Evolutionary conservation across 208 protist genomes (phyloP), one percentile per base, ranked within the genome.

Genomic region (Leptomonas seymouri): DNA sequence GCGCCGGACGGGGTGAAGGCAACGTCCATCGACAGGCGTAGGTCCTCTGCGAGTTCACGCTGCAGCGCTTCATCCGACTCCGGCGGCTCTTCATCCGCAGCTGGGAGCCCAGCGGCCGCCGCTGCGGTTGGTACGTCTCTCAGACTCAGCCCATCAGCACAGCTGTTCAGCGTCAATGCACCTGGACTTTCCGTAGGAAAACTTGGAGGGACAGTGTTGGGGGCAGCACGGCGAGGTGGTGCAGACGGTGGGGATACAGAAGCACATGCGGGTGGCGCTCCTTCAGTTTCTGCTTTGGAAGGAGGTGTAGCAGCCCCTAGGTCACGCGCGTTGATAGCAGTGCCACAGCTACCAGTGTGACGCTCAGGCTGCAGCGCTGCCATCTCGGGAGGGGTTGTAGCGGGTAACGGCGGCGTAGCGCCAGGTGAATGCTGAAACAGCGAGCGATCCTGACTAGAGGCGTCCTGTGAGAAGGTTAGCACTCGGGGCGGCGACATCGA

Each of bases 11-110:
- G 82, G 0, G 84, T 89, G 51, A 90, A 89, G 36, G 77, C 61
- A 25, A 87, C 55, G 62, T 93, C 87, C 61, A 62, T 78, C n/a
- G 87, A 93, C n/a, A 93, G 70, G 20, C 87, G 82, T 49, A 87
- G 25, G 41, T 93, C 85, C 54, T 93, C 85, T 30, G 66, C 82
- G 27, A 82, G 67, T 57, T 93, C 82, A 3, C 81, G 74, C 27
- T 71, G 65, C 27, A 91, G 54, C 14, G 31, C 69, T 49, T 72
- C 82, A 27, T 75, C 77, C 23, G 31, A 66, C 65, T 78, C 75
- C 11, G 60, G 41, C 25, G 21, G 15, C 34, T 69, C 50, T n/a
- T 68, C 48, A 20, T 63, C 66, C 46, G 48, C 44, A 15, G 9
- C 2, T 0, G 57, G 45, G 11, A 56, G 15, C 27, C 5, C 23